Conservation (phyloP, 2,329 filamentous ascomycete genomes). For the Colletotrichum endophyticum region DNA sequence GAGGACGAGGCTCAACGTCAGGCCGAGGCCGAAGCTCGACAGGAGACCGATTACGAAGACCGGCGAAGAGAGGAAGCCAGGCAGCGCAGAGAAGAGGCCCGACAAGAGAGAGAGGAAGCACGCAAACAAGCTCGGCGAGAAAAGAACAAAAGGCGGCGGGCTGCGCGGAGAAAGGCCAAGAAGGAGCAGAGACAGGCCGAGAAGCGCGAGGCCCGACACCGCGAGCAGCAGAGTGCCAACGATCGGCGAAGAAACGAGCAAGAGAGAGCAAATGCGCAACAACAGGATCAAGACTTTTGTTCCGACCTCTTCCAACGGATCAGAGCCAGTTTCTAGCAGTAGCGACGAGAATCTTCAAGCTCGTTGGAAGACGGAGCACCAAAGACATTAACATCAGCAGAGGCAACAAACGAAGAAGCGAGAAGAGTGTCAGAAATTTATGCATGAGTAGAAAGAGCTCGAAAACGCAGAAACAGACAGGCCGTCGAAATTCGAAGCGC, state of each 20-base stretch:
- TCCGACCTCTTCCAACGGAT: no score
- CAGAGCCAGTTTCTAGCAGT: no score
- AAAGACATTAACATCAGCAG: no score
- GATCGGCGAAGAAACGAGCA: neutral
- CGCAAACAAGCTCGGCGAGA: neutral
- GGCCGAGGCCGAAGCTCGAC: neutral
- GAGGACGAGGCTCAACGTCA: neutral
- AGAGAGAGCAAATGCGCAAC: fast-evolving
- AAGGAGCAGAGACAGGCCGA: neutral
- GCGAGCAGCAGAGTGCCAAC: neutral
- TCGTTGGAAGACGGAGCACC: no score
- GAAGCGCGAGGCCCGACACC: fast-evolving
- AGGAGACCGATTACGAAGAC: fast-evolving
- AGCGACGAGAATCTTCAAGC: no score
- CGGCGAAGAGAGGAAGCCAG: neutral
- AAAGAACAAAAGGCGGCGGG: neutral
- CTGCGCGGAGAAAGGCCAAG: neutral
- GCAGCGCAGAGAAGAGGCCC: neutral
- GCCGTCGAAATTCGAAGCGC: no score
- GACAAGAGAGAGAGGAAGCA: fast-evolving
- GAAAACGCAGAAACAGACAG: no score
- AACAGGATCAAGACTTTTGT: neutral
- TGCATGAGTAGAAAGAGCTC: no score
- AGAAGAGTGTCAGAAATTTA: no score
- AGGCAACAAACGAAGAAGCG: no score